These are phyloP conservation scores for Centrapalus pauciflorus DNA, from an alignment of 129 eudicot genomes.

Conservation along the genomic window DNA sequence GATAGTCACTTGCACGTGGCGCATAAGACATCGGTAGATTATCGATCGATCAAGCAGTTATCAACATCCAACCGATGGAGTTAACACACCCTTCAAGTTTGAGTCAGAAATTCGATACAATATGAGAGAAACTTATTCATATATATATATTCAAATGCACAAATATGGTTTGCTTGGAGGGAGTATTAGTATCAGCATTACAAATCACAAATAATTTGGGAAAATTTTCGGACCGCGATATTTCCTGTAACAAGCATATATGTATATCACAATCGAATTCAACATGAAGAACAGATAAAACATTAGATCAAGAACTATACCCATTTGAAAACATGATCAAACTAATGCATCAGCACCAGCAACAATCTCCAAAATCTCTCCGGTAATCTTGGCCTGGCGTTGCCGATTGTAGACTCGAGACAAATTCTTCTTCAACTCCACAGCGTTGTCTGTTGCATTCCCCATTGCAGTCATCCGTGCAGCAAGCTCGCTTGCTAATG, in stretches of 20 bases:
- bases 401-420: slow-evolving; percentile 32
- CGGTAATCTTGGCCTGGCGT: slow-evolving; percentile 56
- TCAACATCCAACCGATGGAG: too few species aligned
- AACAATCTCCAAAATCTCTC: slow-evolving; percentile 59
- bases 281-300: background rate
- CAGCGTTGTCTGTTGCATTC: slow-evolving; percentile 49
- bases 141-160: slow-evolving; percentile 8
- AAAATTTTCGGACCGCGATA: background rate
- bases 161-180: background rate
- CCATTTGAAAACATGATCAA: background rate
- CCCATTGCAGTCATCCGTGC: slow-evolving; percentile 64
- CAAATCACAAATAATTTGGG: background rate
- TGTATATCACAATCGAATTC: background rate
- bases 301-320: slow-evolving; percentile 31
- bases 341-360: slow-evolving; percentile 40
- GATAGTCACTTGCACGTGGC: too few species aligned
- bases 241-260: slow-evolving; percentile 14
- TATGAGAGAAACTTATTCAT: background rate
- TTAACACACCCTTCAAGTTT: too few species aligned
- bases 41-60: too few species aligned
- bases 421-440: slow-evolving; percentile 44
- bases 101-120: background rate
- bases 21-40: too few species aligned
- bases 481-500: slow-evolving; percentile 59
- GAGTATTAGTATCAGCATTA: slow-evolving; percentile 10